These are phyloP conservation scores for Martensiomyces pterosporus DNA, from an alignment of 192 early-diverging fungal species.

Conservation along the genomic window DNA sequence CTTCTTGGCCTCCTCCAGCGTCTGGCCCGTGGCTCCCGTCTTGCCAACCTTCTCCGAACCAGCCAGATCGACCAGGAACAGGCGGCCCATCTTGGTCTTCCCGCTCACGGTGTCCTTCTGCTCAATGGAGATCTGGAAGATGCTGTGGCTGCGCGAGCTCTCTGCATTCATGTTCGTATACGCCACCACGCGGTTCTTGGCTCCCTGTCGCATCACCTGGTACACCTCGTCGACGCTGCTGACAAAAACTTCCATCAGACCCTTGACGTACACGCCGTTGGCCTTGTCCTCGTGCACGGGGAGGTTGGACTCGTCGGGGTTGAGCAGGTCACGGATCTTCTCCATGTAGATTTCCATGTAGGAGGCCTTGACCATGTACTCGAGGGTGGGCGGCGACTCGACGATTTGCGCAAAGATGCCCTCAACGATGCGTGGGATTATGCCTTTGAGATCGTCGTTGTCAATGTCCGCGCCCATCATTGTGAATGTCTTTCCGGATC, in stretches of 20 bases:
- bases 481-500: constrained; percentile 95
- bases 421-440: constrained; percentile 96
- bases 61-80: constrained; percentile 97
- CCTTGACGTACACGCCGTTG: constrained; percentile 98
- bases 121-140: constrained; percentile 93
- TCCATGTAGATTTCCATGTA: constrained; percentile 99
- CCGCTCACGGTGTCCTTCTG: constrained; percentile 92
- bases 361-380: constrained; percentile 98
- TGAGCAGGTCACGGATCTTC: constrained; percentile 92
- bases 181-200: constrained; percentile 80
- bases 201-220: constrained; percentile 95
- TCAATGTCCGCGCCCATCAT: constrained; percentile 98
- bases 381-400: constrained; percentile 85
- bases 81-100: constrained; percentile 82
- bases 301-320: constrained; percentile 78
- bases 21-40: constrained; percentile 97
- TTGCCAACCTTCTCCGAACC: constrained; percentile 98
- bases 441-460: constrained; percentile 82
- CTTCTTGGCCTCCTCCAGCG: constrained; percentile 99
- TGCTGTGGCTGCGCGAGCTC: constrained; percentile 96
- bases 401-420: constrained; percentile 91
- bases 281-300: constrained; percentile 97
- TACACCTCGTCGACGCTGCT: constrained; percentile 92
- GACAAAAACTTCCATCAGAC: constrained; percentile 95
- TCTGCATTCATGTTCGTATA: constrained; percentile 99